A percentile compares a stretch with the other conserved stretches of the same genome.
Evolutionary conservation across 257 asterid genomes (phyloP).

Genomic region (Capsicum pubescens): DNA sequence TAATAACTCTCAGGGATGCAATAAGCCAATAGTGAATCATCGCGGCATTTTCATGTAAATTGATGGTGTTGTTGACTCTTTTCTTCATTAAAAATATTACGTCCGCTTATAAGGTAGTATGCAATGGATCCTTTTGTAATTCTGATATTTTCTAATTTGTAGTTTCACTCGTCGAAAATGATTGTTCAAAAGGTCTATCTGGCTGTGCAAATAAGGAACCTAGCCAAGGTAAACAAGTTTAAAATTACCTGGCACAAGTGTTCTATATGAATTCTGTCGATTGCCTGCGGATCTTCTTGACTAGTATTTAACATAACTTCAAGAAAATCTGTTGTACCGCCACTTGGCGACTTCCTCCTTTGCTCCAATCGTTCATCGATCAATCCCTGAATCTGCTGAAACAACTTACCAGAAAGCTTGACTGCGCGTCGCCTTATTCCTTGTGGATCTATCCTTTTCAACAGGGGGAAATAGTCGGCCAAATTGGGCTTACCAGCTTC

Average conservation of each 20-base stretch:
- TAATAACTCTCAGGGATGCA: background rate
- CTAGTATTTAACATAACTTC: background rate
- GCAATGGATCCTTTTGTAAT: too few relatives aligned
- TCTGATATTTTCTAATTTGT: background rate
- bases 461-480: conserved; percentile 61
- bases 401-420: conserved; percentile 41
- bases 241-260: background rate
- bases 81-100: too few relatives aligned
- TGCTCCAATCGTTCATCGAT: conserved; percentile 50
- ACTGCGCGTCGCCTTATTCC: conserved; percentile 59
- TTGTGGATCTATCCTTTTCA: conserved; percentile 56
- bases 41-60: background rate
- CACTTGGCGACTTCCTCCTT: conserved; percentile 18
- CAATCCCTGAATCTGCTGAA: conserved; percentile 46
- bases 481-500: conserved; percentile 72
- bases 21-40: background rate
- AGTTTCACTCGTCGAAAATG: background rate
- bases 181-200: background rate
- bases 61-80: too few relatives aligned
- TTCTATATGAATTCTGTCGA: background rate
- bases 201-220: background rate
- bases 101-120: too few relatives aligned
- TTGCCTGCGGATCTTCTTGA: background rate
- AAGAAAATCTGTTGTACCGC: background rate
- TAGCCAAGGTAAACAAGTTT: background rate